Percentiles rank a stretch among this genome's conserved stretches.
Evolutionary conservation across 345 rosid species (phyloP).

Genomic region (Eucalyptus rudis): DNA sequence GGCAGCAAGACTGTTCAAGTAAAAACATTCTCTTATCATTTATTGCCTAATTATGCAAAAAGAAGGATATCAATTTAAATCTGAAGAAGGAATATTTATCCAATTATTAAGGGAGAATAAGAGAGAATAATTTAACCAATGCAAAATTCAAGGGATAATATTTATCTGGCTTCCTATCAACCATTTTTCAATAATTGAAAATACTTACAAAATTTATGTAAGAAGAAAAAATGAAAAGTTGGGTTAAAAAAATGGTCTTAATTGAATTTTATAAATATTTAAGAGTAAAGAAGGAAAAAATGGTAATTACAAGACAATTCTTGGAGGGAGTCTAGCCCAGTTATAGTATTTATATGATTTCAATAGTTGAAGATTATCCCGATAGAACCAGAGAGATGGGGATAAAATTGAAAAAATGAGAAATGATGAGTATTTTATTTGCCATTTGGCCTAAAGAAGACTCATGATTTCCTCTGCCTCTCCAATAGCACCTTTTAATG

Average conservation of each 20-base stretch:
- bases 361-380: not conserved
- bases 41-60: not conserved
- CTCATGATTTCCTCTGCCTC: not conserved
- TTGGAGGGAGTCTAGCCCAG: not conserved
- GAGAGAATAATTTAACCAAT: not conserved
- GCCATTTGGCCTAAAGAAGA: not conserved
- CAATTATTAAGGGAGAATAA: not conserved
- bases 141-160: not conserved
- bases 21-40: not conserved
- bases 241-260: not conserved
- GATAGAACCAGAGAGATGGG: not conserved
- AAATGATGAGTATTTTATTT: not conserved
- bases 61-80: not conserved
- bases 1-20: not conserved
- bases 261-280: not conserved
- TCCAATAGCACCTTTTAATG: not conserved
- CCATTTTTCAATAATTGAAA: not conserved
- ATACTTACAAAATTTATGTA: not conserved
- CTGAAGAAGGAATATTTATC: not conserved
- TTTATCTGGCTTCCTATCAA: not conserved
- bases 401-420: not conserved
- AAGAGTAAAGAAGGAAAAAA: not conserved
- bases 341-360: not conserved
- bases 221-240: not conserved
- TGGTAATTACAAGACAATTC: not conserved